Evolutionary conservation across 1,284 basidiomycete species (phyloP), one percentile per base, ranked within the genome.

Genomic region (Apiotrichum gracile): DNA sequence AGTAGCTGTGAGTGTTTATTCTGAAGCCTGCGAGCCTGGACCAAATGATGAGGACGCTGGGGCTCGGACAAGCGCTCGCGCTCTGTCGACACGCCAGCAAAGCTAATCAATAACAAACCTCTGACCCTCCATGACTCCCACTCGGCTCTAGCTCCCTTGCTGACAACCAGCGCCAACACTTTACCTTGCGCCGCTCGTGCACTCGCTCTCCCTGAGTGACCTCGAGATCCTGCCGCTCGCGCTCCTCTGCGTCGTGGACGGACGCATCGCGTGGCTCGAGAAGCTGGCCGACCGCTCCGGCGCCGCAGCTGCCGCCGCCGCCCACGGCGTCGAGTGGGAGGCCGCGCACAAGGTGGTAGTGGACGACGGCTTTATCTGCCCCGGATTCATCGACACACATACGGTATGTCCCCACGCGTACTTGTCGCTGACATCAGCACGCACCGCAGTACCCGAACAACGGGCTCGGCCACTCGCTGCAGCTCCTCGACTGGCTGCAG

Each of bases 401-500:
- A 89, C 85, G 26, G 87, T 88, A 64, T 71, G 82, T 69, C n/a
- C 1, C 21, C 19, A 9, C 39, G 35, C 50, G 33, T n/a, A 3
- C 16, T 42, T 17, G 31, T 39, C 64, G 61, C 63, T 42, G 61
- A 78, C 40, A 37, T 22, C 48, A 91, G 88, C 90, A 93, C 76
- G 91, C 88, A 14, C 86, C 88, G 16, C 90, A 92, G 69, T 81
- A 87, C 60, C 87, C 90, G 21, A 96, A 92, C 69, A 80, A 88
- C 35, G 91, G 87, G 61, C 81, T 82, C 81, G 87, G 69, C 64
- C 80, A 68, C 49, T 57, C 67, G 45, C 53, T 69, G 31, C 75
- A 96, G 70, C 84, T 97, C n/a, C 81, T 97, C 16, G 88, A 91
- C 61, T 97, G 93, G 93, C 82, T 97, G 29, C 72, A 83, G 35